Base-by-base conservation (phyloP, 192 early-diverging fungal genomes). In the Dimargaris xerosporica region DNA sequence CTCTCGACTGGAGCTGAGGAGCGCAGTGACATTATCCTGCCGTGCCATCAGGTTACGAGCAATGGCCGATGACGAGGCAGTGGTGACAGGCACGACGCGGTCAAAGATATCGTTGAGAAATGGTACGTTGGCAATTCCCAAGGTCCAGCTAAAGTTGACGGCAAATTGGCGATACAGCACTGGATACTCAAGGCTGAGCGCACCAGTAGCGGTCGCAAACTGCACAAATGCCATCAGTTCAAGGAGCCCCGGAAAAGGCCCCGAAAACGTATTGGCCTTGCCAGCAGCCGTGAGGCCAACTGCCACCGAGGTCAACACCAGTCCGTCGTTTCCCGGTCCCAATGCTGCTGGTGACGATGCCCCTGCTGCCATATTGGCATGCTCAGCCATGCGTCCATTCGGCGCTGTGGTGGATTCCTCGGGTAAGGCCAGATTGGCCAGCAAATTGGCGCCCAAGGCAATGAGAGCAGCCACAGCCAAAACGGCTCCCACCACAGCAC, bases 201-300 rank as follows among this genome's bases (percentile, higher is more conserved):
- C 58, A 6, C 39, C 58, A 9, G 58, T 25, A 12, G 43, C 13
- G 41, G 58, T 26, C 17, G 42, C 21, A 23, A 60, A 60, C 30
- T 60, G 58, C 34, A 34, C 41, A 12, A 60, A 43, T 11, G 43
- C n/a, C 41, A 60, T 41, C 0, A 60, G 13, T 10, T 60, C 58
- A 19, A 60, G 11, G 10, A 60, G 13, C 11, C 42, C 42, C 17
- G 58, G 58, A 41, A 28, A 17, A 1, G 34, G 58, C 21, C 58
- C 58, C 4, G 58, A 60, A 34, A 60, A 60, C 5, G 42, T 34
- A n/a, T 60, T n/a, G 39, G 58, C 58, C 30, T 44, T 60, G 13
- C 23, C 58, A 11, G 16, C 26, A n/a, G 58, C 41, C 11, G 58
- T 19, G 41, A 60, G 16, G 5, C 21, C 58, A 13, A 60, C 28